Evolutionary conservation across 73 alveolate genomes (phyloP).

Genomic region (Halteria grandinella): DNA sequence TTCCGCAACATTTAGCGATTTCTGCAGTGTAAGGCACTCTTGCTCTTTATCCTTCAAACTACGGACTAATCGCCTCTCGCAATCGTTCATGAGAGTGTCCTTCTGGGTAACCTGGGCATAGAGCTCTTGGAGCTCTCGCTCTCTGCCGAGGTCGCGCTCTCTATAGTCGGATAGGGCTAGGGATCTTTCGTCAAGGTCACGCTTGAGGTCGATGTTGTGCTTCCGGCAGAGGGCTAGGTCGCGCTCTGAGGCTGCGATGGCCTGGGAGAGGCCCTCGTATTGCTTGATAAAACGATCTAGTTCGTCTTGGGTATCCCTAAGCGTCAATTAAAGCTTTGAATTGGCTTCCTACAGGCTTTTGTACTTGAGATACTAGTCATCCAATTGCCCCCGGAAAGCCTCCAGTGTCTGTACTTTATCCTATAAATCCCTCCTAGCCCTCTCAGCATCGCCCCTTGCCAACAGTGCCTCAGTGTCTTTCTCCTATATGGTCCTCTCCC

Average conservation of each 20-base stretch:
- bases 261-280: background rate
- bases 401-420: constrained; percentile 3
- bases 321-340: background rate
- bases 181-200: constrained; percentile 24
- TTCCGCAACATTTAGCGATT: background rate
- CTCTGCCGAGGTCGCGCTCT: background rate
- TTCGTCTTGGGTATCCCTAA: constrained; percentile 4
- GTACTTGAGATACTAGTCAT: constrained; percentile 2
- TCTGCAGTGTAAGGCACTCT: background rate
- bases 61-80: background rate
- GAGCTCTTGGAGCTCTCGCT: constrained; percentile 20
- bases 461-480: background rate
- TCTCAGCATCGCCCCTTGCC: constrained; percentile 6
- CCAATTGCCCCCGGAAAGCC: background rate
- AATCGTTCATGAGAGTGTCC: background rate
- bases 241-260: background rate
- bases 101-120: constrained; percentile 8
- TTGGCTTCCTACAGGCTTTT: constrained; percentile 26
- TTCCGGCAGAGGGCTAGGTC: background rate
- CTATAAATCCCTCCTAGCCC: constrained; percentile 1
- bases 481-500: background rate
- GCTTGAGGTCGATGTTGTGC: background rate
- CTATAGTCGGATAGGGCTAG: background rate
- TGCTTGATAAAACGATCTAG: constrained; percentile 13
- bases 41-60: constrained; percentile 28